Conservation (phyloP, 2,329 filamentous ascomycete genomes). For the Triangularia verruculosa region DNA sequence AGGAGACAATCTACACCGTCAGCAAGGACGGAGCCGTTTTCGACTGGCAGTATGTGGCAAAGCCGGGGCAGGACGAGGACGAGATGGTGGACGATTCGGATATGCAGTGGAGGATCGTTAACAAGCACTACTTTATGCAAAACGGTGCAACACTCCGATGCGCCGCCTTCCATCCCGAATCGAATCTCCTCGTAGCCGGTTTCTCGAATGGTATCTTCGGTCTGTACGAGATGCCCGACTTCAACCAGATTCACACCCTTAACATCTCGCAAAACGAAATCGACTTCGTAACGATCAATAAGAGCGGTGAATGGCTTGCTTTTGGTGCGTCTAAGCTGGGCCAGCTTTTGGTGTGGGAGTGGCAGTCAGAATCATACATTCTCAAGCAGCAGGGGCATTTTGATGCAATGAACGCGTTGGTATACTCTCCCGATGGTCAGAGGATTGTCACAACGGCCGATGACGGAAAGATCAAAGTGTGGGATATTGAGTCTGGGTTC, state of each 20-base stretch:
- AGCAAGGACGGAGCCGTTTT: conserved; percentile 98
- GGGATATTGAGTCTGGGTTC: conserved; percentile 95
- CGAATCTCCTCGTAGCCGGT: conserved; percentile 90
- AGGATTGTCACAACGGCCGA: conserved; percentile 91
- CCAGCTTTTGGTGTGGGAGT: conserved; percentile 97
- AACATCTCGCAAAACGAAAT: conserved; percentile 98
- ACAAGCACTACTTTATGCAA: conserved; percentile 92
- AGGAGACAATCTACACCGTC: conserved; percentile 93
- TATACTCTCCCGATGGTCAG: conserved; percentile 91
- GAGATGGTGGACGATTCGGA: conserved; percentile 62
- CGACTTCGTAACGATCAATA: conserved; percentile 91
- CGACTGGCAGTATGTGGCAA: conserved; percentile 79
- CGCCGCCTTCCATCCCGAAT: conserved; percentile 81
- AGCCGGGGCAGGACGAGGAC: conserved; percentile 54
- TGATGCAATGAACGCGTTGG: conserved; percentile 89
- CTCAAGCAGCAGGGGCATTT: conserved; percentile 97
- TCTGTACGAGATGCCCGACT: conserved; percentile 92
- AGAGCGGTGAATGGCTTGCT: conserved; percentile 92
- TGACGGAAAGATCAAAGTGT: conserved; percentile 97
- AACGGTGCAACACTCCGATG: conserved; percentile 83
- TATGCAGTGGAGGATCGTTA: conserved; percentile 85
- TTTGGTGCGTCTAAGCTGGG: conserved; percentile 95
- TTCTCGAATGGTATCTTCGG: conserved; percentile 95
- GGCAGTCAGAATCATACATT: conserved; percentile 98
- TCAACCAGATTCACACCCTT: conserved; percentile 87